Evolutionary conservation across 1,284 basidiomycete genomes (phyloP), one percentile per base, ranked within the genome.

Genomic region (Phenoliferia sp.): DNA sequence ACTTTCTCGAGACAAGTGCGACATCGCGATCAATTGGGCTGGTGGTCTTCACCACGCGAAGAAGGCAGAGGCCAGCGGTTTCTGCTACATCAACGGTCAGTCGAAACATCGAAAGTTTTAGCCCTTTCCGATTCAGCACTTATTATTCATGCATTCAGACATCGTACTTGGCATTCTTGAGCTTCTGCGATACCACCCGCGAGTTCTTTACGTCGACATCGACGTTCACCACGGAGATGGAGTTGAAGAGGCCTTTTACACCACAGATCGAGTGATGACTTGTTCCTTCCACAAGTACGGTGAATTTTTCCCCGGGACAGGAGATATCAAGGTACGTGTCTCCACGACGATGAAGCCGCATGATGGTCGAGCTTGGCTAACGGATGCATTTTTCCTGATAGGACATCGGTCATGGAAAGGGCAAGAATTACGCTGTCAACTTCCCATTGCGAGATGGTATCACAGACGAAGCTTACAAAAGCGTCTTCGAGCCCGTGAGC

Each of bases 181-280:
- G 78, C 84, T 99, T 15, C 82, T 97, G 58, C 84, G 92, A 88
- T 98, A 98, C 79, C 94, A 99, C 77, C 86, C 87, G 28, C 86
- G 96, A 44, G 96, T 99, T 6, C 83, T 99, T 33, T 99, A 99
- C 80, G 94, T 99, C 75, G 96, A 99, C 77, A 96, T 99, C 69
- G 96, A 99, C 77, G 92, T 97, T 0, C 96, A 99, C 79, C 96
- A 99, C 74, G 96, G 96, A 22, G 96, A 99, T 79, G 96, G 96
- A 55, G 96, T 99, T 10, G 96, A 99, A 79, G 96, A 99, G 80
- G 96, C 96, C 0, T 99, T 99, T 79, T 99, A 98, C 79, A 96
- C 94, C 0, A 99, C 96, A 19, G 95, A 99, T 78, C 84, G 96
- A 57, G 96, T 99, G 61, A 99, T 99, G 96, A 98, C 95, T 0